phyloP scores from a whole-genome alignment of 805 yeast species.

The Candida ipomoeae region DNA sequence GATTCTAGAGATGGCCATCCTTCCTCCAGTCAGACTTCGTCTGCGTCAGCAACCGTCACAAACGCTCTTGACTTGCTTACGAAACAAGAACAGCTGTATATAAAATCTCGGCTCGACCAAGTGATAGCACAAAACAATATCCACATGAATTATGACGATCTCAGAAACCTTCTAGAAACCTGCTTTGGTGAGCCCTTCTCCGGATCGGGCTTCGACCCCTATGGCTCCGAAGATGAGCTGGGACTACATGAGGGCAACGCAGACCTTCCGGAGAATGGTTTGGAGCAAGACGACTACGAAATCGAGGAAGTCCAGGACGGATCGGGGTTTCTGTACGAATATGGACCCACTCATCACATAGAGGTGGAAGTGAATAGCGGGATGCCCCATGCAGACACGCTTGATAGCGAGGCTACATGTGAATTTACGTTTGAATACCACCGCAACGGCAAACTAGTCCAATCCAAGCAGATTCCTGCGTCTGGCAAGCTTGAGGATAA shows the following conservation, averaged over 20 bases:
- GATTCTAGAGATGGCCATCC: background rate
- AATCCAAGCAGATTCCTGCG: slow-evolving; percentile 23
- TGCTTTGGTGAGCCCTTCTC: slow-evolving; percentile 6
- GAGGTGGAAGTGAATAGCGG: slow-evolving; percentile 39
- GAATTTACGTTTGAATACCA: slow-evolving; percentile 45
- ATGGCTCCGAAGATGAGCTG: slow-evolving; percentile 38
- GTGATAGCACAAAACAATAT: slow-evolving; percentile 6
- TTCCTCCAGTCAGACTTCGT: background rate
- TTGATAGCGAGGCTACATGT: slow-evolving; percentile 36
- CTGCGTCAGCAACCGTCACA: background rate
- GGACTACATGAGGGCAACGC: slow-evolving; percentile 36
- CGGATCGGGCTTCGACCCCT: slow-evolving; percentile 17
- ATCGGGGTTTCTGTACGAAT: slow-evolving; percentile 25
- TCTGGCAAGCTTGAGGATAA: slow-evolving; percentile 37
- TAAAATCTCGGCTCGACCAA: slow-evolving; percentile 10
- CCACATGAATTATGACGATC: slow-evolving; percentile 10
- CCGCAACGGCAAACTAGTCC: slow-evolving; percentile 33
- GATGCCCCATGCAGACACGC: slow-evolving; percentile 28
- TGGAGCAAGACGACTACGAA: slow-evolving; percentile 35
- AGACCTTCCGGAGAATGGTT: slow-evolving; percentile 14
- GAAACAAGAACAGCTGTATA: slow-evolving; percentile 9
- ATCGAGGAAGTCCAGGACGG: slow-evolving; percentile 32
- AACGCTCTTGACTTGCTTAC: slow-evolving; percentile 4
- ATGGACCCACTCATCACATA: slow-evolving; percentile 35
- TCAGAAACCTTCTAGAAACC: slow-evolving; percentile 9